A percentile compares a stretch with the other conserved stretches of the same genome.
Evolutionary conservation across 345 rosid species (phyloP).

Genomic region (Populus tremula): DNA sequence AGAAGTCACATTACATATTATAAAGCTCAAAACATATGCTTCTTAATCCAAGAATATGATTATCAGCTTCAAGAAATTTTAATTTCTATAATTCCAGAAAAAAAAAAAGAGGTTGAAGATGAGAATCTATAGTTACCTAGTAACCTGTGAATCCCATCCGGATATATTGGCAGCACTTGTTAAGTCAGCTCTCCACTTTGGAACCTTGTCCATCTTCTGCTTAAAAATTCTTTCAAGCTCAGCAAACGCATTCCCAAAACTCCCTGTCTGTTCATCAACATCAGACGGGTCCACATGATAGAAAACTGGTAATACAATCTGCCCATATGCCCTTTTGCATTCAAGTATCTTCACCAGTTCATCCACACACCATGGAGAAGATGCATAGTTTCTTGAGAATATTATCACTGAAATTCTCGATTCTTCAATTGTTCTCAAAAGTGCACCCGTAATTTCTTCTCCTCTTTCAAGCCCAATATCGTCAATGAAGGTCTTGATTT

Average conservation of each 20-base stretch:
- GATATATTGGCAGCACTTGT: neutral
- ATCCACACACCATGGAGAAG: conserved; percentile 1
- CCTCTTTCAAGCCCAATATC: too few species aligned
- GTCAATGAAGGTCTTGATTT: neutral
- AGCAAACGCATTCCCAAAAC: neutral
- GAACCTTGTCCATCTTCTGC: neutral
- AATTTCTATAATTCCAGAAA: too few species aligned
- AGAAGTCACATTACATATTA: too few species aligned
- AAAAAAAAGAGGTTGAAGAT: too few species aligned
- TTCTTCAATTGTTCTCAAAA: neutral
- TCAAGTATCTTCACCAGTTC: neutral
- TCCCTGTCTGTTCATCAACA: neutral
- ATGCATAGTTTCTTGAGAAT: neutral
- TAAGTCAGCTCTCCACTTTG: neutral
- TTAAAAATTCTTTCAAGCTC: neutral
- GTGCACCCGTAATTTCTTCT: neutral
- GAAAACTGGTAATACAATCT: too few species aligned
- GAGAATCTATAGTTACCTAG: neutral
- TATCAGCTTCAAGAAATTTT: neutral
- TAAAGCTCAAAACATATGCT: too few species aligned
- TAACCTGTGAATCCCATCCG: neutral
- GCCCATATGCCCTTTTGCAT: neutral
- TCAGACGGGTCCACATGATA: neutral
- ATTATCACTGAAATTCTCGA: neutral
- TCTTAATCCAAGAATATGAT: too few species aligned